Evolutionary conservation across 768 basidiomycete genomes (phyloP).

Genomic region (Sarcodon aspratus): DNA sequence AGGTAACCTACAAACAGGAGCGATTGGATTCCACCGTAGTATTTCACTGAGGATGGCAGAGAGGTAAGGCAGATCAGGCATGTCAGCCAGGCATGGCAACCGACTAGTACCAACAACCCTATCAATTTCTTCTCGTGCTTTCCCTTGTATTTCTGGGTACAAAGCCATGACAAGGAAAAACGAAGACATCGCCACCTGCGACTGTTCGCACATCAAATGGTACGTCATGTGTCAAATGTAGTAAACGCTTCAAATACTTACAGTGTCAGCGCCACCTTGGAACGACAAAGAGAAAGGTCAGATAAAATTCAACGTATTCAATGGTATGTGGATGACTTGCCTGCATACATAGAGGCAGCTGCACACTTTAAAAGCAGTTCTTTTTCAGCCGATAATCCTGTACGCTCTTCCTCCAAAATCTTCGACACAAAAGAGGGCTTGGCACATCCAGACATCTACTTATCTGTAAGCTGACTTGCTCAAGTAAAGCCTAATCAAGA

Average conservation of each 20-base stretch:
- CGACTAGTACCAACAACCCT: not conserved
- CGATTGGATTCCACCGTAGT: conserved; percentile 18
- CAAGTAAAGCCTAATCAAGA: not conserved
- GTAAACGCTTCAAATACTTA: not conserved
- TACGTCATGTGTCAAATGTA: no score
- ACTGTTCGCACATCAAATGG: conserved; percentile 10
- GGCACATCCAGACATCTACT: conserved; percentile 30
- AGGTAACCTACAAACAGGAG: conserved; percentile 10
- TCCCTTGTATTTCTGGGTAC: not conserved
- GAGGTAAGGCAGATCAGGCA: conserved; percentile 12
- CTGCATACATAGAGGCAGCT: conserved; percentile 15
- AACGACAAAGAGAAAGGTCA: not conserved
- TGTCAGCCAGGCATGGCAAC: no score
- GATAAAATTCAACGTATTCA: no score
- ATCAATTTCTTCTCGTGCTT: not conserved
- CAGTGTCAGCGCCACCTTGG: conserved; percentile 2
- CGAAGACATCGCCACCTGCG: conserved; percentile 16
- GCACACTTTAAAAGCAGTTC: conserved; percentile 60
- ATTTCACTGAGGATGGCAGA: conserved; percentile 14
- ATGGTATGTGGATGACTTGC: not conserved
- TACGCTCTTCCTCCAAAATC: conserved; percentile 32
- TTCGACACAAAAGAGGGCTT: conserved; percentile 46
- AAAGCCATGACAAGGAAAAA: not conserved
- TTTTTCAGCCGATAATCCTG: conserved; percentile 37
- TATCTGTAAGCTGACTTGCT: no score